phyloP scores from a whole-genome alignment of 164 flowering plant species.

The Saururus chinensis region DNA sequence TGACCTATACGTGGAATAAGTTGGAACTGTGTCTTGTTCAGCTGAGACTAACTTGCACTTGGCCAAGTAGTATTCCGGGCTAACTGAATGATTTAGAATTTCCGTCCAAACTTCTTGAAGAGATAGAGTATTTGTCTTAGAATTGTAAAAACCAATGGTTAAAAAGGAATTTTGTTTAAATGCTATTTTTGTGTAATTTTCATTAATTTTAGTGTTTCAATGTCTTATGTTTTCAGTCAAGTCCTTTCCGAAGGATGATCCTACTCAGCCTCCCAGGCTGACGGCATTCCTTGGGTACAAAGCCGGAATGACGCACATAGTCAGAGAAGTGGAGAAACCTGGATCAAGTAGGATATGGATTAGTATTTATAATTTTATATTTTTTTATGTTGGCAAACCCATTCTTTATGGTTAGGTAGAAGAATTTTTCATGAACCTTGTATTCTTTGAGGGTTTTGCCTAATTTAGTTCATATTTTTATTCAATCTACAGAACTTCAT shows the following conservation, averaged over 20 bases:
- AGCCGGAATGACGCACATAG: conserved; percentile 74
- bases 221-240: conserved; percentile 37
- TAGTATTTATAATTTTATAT: not conserved
- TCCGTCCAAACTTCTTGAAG: too few relatives aligned
- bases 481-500: conserved; percentile 38
- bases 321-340: conserved; percentile 60
- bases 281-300: conserved; percentile 69
- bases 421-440: not conserved
- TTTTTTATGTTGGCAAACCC: too few relatives aligned
- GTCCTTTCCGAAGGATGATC: conserved; percentile 65
- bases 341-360: conserved; percentile 44
- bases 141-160: too few relatives aligned
- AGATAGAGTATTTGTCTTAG: too few relatives aligned
- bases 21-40: too few relatives aligned
- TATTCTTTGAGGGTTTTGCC: not conserved
- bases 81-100: too few relatives aligned
- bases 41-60: too few relatives aligned
- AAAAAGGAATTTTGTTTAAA: too few relatives aligned
- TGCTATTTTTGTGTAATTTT: too few relatives aligned
- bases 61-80: too few relatives aligned
- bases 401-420: not conserved
- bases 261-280: conserved; percentile 40
- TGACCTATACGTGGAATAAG: too few relatives aligned
- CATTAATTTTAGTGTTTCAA: too few relatives aligned
- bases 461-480: not conserved